Evolutionary conservation across 441 rosid species (phyloP).

Genomic region (Euphorbia celastroides): DNA sequence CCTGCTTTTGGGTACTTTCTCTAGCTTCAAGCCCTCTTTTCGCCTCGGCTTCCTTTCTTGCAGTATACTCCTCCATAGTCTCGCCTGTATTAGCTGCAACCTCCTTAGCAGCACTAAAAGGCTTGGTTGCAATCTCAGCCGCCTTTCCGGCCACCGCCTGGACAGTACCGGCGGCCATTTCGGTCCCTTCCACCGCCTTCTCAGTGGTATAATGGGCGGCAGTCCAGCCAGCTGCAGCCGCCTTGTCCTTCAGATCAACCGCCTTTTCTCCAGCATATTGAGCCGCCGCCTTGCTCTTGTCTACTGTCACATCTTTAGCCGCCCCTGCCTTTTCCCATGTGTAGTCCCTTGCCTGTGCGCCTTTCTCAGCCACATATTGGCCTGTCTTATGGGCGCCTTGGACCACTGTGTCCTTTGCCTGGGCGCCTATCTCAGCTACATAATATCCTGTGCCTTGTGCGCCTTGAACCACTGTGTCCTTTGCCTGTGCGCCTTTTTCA

Average conservation of each 20-base stretch:
- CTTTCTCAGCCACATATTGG: slow-evolving; percentile 33
- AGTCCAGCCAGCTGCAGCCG: slow-evolving; percentile 52
- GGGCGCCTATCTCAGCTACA: slow-evolving; percentile 25
- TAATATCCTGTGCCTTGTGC: slow-evolving; percentile 16
- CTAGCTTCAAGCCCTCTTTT: slow-evolving; percentile 32
- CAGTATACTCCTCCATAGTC: slow-evolving; percentile 50
- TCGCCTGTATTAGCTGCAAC: slow-evolving; percentile 44
- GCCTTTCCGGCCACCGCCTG: slow-evolving; percentile 40
- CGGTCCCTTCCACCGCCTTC: slow-evolving; percentile 60
- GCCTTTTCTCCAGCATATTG: slow-evolving; percentile 40
- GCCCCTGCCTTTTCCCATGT: slow-evolving; percentile 32
- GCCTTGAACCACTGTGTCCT: slow-evolving; percentile 25
- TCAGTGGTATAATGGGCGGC: slow-evolving; percentile 66
- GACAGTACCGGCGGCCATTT: slow-evolving; percentile 42
- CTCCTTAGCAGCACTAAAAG: slow-evolving; percentile 52
- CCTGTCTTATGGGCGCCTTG: slow-evolving; percentile 29
- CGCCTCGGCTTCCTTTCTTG: slow-evolving; percentile 62
- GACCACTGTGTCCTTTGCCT: slow-evolving; percentile 33
- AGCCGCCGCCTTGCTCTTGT: slow-evolving; percentile 43
- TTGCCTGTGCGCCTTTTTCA: slow-evolving; percentile 40
- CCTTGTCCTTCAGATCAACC: slow-evolving; percentile 44
- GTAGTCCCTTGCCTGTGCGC: slow-evolving; percentile 39
- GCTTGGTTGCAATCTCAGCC: slow-evolving; percentile 44
- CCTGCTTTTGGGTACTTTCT: slow-evolving; percentile 25
- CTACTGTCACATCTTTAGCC: slow-evolving; percentile 44